Base-by-base conservation (phyloP, 805 yeast species). In the Kluyveromyces aestuarii region DNA sequence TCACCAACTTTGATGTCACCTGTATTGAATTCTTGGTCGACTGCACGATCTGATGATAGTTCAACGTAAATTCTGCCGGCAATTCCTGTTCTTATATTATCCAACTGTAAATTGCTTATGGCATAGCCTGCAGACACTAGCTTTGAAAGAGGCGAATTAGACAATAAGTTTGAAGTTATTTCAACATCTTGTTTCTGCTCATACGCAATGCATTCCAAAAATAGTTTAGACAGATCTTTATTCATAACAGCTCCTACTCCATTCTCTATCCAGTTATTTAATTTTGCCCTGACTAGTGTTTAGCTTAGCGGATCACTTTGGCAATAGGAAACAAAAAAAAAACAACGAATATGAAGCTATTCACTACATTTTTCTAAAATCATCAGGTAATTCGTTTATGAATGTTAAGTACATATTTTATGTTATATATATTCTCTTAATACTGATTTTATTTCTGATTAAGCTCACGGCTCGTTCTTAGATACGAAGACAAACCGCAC, bases 51-150 rank as follows among this genome's bases (percentile, higher is more conserved):
- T 0, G 82, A 69, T 52, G 85, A 91, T 46, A 91, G 64, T 53
- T 87, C 95, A 13, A 87, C 56, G 37, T 58, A 61, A 0, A 65
- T 46, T 40, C 60, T 64, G 1, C 96, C 96, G 14, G 87, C 95
- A 9, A 87, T 67, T 0, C 96, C 95, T 0, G 90, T 84, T 48
- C 84, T 71, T 2, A 85, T 66, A 48, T 80, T 79, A n/a, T 74
- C 73, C 13, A 84, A 68, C 0, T 68, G 61, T 44, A 91, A 69
- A 62, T 89, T 86, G 44, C 81, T 63, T 5, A 87, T 70, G 0
- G 97, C 97, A 25, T 86, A 69, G 0, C 96, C 97, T 46, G 77
- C 72, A 10, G 71, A 66, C 0, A 84, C 84, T n/a, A 91, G 71
- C 48, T 74, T 73, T 59, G 83, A 82, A 1, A 89, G 80, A 1